Evolutionary conservation across 495 filamentous ascomycete species (phyloP).

Genomic region (Penicillium roqueforti): DNA sequence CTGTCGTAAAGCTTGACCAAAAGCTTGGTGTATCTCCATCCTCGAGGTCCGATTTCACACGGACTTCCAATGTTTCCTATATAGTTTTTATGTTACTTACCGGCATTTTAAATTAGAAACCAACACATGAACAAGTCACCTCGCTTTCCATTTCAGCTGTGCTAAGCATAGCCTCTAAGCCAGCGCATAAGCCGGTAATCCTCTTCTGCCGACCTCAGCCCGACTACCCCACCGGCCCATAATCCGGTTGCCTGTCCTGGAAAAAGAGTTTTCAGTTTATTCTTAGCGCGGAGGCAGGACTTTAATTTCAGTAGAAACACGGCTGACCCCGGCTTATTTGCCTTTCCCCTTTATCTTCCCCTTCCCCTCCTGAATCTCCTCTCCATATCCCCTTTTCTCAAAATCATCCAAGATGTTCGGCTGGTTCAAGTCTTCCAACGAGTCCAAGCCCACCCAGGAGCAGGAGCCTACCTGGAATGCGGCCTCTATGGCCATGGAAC

Average conservation of each 20-base stretch:
- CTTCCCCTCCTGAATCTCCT: neutral
- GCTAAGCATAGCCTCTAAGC: neutral
- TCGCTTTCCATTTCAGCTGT: neutral
- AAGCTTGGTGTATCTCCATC: slow-evolving; percentile 7
- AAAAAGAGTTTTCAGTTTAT: neutral
- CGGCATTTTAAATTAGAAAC: neutral
- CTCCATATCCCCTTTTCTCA: neutral
- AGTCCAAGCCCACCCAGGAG: slow-evolving; percentile 3
- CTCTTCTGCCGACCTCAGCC: neutral
- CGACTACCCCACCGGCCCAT: neutral
- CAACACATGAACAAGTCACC: neutral
- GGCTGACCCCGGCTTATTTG: neutral
- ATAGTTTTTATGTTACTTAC: neutral
- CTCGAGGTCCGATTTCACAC: neutral
- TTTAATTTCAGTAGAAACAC: neutral
- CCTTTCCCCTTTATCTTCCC: neutral
- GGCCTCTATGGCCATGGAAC: slow-evolving; percentile 5
- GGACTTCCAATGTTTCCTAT: neutral
- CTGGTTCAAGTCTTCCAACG: slow-evolving; percentile 8
- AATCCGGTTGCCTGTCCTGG: neutral
- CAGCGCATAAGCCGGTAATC: neutral
- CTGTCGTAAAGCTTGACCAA: slow-evolving; percentile 4
- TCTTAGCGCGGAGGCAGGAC: no score
- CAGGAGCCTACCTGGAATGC: slow-evolving; percentile 6
- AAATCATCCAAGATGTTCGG: slow-evolving; percentile 1